Evolutionary conservation across 176 grass and related monocot genomes (phyloP), one percentile per base, ranked within the genome.

Genomic region (Cenchrus purpureus): DNA sequence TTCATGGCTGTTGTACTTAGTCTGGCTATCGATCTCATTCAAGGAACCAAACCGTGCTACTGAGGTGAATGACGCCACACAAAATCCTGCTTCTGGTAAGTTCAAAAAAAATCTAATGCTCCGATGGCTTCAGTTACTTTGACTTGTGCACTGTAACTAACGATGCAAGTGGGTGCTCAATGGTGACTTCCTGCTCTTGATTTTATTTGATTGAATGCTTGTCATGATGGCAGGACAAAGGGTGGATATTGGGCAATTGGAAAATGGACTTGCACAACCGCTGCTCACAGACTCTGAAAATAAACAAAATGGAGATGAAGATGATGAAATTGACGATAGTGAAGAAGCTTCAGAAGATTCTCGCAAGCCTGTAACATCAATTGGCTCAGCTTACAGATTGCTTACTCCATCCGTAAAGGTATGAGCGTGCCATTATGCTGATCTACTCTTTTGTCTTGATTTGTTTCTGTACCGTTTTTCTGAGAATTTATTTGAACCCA

Each of bases 361-460:
- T 67, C 93, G 82, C 44, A 92, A 84, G 31, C 67, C 91, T 81
- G 93, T 91, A 87, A 92, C 92, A 88, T 91, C 93, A 17, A 76
- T 99, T 68, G 44, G 90, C 81, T 94, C 97, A 76, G 97, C 97
- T 59, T 99, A 99, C 83, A 95, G 91, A 92, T 86, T 99, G 78
- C 97, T 99, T 77, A 99, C 97, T 8, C 93, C 97, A 8, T 96
- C 97, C 52, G 82, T 99, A 37, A 99, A 99, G 93, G 93, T 98
- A 90, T 77, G 11, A 56, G 12, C 19, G 52, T 34, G 25, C 70
- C 44, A 44, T 71, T 65, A 67, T 28, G 51, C 71, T 73, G 63
- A 73, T 50, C 66, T 49, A 20, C 14, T 5, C 17, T 46, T 15
- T 4, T 84, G 80, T 29, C 56, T 57, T 73, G 7, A 74, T 71